phyloP scores from a whole-genome alignment of 148 eudicot species.

The Silene conica region DNA sequence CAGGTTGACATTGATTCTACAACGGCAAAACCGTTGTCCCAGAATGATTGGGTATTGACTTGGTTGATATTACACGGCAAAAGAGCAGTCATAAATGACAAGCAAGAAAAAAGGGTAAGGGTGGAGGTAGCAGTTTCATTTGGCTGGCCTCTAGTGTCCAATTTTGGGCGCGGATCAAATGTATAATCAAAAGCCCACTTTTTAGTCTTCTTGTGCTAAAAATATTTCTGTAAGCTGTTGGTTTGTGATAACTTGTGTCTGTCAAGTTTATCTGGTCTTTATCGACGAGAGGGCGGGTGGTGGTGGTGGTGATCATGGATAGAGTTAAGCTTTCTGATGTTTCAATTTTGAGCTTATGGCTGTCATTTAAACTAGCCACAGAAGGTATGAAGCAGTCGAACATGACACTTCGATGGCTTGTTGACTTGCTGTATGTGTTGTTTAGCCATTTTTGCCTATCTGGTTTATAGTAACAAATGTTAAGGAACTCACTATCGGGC shows the following conservation, averaged over 20 bases:
- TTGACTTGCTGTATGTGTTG: not conserved
- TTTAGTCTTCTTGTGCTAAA: not conserved
- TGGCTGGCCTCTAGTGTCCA: too few species aligned
- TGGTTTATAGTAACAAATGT: not conserved
- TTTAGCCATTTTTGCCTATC: not conserved
- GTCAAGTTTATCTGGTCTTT: not conserved
- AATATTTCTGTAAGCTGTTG: not conserved
- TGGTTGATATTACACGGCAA: not conserved
- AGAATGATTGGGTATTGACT: not conserved
- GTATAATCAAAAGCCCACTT: not conserved
- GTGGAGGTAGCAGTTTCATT: too few species aligned
- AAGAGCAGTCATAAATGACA: too few species aligned
- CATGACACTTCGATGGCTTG: not conserved
- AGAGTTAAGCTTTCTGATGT: not conserved
- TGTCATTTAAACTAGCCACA: not conserved
- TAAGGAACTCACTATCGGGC: too few species aligned
- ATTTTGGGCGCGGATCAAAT: not conserved
- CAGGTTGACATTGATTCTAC: not conserved
- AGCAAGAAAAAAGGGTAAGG: too few species aligned
- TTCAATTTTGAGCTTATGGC: conserved; percentile 1
- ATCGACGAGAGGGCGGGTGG: not conserved
- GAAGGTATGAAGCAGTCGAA: not conserved
- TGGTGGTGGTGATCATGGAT: not conserved
- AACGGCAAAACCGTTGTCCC: not conserved
- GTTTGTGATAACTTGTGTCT: not conserved